Base-by-base conservation (phyloP, 225 moss, liverwort and hornwort species). In the Pseudoscleropodium purum region DNA sequence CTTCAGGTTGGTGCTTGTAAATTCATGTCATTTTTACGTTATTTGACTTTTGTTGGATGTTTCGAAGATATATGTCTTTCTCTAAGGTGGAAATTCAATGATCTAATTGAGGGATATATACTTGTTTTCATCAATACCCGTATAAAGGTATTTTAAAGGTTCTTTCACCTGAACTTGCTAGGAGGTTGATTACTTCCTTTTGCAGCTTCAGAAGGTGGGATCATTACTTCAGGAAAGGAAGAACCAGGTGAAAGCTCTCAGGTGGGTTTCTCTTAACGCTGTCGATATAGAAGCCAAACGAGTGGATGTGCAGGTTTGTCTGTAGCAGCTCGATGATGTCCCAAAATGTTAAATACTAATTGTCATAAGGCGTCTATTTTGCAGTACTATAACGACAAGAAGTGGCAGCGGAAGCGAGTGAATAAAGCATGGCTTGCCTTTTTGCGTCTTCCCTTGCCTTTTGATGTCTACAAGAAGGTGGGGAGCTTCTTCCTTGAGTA, bases 381-480 rank as follows among this genome's bases (percentile, higher is more conserved):
- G 89, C 91, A 92, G 93, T 75, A 75, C 54, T 94, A 84, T 73
- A 92, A 84, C 65, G 94, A 92, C 79, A 79, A 41, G 60, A 97
- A 96, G 91, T 95, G 91, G 85, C 95, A 94, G 85, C 94, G 93
- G 83, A 85, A 87, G 66, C 89, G 90, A 59, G 88, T 97, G 65
- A 96, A 94, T 88, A 95, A 92, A 91, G 95, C 95, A 11, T 99
- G 99, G 99, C 91, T 99, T 60, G 57, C 96, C n/a, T 97, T 99
- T 89, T 91, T 99, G 91, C 95, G 91, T 81, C 93, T 97, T 88
- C 91, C 95, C 37, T 93, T 99, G 89, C 97, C 99, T 75, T 82
- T 93, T 75, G 97, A 99, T 91, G 94, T 95, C 21, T 99, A 97
- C 89, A 99, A 97, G 87, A 99, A 95, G 95, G 99, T 96, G 70